These are phyloP conservation scores for Kwoniella sp. DNA, from an alignment of 768 basidiomycete genomes.

Conservation along the genomic window DNA sequence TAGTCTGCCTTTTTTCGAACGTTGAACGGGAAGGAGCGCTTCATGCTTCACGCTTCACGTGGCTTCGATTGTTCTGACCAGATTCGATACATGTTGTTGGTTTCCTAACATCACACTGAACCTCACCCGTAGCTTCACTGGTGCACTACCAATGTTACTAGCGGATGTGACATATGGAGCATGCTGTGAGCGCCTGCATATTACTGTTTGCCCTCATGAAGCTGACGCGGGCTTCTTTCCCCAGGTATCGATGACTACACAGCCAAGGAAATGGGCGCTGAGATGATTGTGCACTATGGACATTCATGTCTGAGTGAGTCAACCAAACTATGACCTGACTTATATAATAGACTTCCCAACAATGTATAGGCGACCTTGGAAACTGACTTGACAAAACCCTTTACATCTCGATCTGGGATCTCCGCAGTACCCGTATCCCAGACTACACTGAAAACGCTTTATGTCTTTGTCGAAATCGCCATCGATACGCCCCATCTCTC, in stretches of 20 bases:
- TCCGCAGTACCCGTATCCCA: constrained; percentile 86
- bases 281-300: constrained; percentile 97
- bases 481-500: constrained; percentile 83
- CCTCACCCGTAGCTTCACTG: constrained; percentile 33
- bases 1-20: no score
- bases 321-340: no score
- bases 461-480: constrained; percentile 93
- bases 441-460: constrained; percentile 89
- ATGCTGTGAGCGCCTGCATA: constrained; percentile 74
- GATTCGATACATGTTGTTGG: neutral
- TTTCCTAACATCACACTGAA: neutral
- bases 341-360: no score
- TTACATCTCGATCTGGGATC: neutral
- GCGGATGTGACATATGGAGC: constrained; percentile 99
- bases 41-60: no score
- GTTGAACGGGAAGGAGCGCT: no score
- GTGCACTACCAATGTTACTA: constrained; percentile 83
- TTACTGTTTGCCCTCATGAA: no score
- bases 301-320: constrained; percentile 89
- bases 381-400: neutral
- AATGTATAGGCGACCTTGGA: neutral
- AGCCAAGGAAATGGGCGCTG: constrained; percentile 90
- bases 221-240: no score
- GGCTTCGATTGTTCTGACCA: neutral
- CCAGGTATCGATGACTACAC: constrained; percentile 88